A percentile compares a stretch with the other conserved stretches of the same genome.
Conservation (phyloP, 2,329 filamentous ascomycete genomes). For the Neoscytalidium dimidiatum region DNA sequence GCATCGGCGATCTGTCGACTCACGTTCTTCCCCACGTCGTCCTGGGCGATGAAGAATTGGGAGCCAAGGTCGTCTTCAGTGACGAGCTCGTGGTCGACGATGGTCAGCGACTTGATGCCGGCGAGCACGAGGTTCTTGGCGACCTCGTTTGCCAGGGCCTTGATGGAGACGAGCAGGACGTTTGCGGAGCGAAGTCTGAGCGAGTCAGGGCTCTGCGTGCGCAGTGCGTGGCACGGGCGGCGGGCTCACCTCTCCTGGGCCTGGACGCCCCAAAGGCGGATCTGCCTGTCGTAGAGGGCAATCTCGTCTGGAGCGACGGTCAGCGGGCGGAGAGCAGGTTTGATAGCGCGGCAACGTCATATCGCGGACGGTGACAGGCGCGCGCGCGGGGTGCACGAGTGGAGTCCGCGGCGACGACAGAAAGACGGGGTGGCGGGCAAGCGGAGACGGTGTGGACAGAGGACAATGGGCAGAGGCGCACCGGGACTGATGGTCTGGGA, state of each 20-base stretch:
- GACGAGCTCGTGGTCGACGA: constrained; percentile 76
- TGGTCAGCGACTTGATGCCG: constrained; percentile 85
- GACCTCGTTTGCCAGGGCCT: constrained; percentile 87
- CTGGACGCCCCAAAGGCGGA: constrained; percentile 93
- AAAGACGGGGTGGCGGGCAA: neutral
- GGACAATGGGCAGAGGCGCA: constrained; percentile 19
- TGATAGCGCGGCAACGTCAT: neutral
- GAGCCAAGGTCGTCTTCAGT: constrained; percentile 74
- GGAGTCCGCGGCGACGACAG: neutral
- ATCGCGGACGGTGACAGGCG: neutral
- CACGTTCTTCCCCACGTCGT: constrained; percentile 72
- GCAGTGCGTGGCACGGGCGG: neutral
- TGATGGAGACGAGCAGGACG: constrained; percentile 85
- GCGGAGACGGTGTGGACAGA: neutral
- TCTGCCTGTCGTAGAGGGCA: constrained; percentile 94
- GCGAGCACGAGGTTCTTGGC: constrained; percentile 97
- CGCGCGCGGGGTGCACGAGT: neutral
- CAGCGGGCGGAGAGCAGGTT: neutral
- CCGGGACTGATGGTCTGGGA: constrained; percentile 45
- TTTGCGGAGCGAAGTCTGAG: constrained; percentile 80
- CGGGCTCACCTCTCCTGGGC: constrained; percentile 72
- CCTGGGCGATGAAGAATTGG: constrained; percentile 72
- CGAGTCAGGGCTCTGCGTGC: neutral
- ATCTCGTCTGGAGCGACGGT: constrained; percentile 72
- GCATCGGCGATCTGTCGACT: constrained; percentile 24